Evolutionary conservation across 495 filamentous ascomycete genomes (phyloP).

Genomic region (Bombardia bombarda): DNA sequence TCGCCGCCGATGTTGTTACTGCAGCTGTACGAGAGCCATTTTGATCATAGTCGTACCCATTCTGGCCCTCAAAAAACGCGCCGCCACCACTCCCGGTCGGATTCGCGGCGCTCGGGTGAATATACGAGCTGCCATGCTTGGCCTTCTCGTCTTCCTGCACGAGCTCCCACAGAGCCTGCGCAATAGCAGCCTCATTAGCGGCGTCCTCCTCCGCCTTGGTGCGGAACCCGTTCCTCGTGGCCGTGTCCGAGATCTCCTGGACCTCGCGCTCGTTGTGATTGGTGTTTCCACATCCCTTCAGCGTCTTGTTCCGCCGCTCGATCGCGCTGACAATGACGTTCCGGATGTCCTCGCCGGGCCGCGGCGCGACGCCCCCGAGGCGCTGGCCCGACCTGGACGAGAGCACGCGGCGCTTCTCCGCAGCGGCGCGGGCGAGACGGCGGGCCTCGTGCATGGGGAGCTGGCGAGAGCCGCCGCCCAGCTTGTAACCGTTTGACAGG

Average conservation of each 20-base stretch:
- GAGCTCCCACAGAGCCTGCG: conserved; percentile 78
- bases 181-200: conserved; percentile 84
- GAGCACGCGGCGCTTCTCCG: conserved; percentile 59
- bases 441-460: conserved; percentile 70
- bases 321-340: conserved; percentile 66
- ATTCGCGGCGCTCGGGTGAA: conserved; percentile 54
- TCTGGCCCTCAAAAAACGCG: conserved; percentile 2
- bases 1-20: conserved; percentile 2
- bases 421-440: conserved; percentile 63
- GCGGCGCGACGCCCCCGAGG: conserved; percentile 57
- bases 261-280: conserved; percentile 53
- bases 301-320: conserved; percentile 54
- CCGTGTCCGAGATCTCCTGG: conserved; percentile 53
- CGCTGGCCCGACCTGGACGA: conserved; percentile 60
- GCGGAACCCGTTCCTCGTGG: conserved; percentile 63
- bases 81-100: conserved; percentile 45
- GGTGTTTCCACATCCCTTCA: conserved; percentile 67
- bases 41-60: background rate
- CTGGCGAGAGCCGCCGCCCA: conserved; percentile 42
- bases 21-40: background rate
- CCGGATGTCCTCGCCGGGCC: conserved; percentile 63
- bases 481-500: conserved; percentile 61
- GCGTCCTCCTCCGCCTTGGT: conserved; percentile 85
- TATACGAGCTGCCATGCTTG: conserved; percentile 57
- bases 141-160: conserved; percentile 69